These are phyloP conservation scores for Zoysia pacifica DNA, from an alignment of 176 grass and related monocot species.

Conservation along the genomic window DNA sequence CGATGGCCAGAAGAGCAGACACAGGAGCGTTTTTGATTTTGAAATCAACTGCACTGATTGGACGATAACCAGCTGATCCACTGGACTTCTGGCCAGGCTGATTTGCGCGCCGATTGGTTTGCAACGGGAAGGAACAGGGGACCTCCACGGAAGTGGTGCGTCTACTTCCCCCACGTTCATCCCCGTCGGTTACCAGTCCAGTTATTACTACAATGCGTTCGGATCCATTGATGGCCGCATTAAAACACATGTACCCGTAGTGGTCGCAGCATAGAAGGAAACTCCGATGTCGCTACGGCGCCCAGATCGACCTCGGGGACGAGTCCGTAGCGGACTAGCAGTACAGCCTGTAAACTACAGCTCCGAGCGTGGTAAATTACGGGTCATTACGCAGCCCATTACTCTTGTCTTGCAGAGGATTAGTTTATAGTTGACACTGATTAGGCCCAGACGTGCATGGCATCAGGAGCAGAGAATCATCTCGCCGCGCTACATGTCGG, in stretches of 20 bases:
- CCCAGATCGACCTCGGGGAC: constrained; percentile 37
- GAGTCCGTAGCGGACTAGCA: not conserved
- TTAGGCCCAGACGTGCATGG: not conserved
- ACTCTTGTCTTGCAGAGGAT: not conserved
- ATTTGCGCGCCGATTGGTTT: constrained; percentile 20
- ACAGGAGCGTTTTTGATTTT: constrained; percentile 1
- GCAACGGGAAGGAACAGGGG: not conserved
- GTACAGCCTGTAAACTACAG: not conserved
- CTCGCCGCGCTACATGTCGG: constrained; percentile 7
- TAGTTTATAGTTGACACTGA: not conserved
- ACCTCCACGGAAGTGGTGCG: constrained; percentile 6
- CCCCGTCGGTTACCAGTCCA: not conserved
- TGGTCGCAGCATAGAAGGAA: not conserved
- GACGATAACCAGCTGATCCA: not conserved
- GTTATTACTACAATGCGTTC: not conserved
- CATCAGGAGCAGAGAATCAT: constrained; percentile 15
- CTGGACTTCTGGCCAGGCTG: not conserved
- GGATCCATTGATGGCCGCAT: constrained; percentile 18
- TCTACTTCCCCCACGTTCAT: constrained; percentile 23
- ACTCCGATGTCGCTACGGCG: not conserved
- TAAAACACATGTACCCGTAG: not conserved
- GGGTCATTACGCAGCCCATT: not conserved
- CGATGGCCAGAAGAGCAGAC: not conserved
- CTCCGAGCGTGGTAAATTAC: not conserved
- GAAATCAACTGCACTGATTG: not conserved